Conservation (phyloP, 495 filamentous ascomycete species). For the Neurospora africana region DNA sequence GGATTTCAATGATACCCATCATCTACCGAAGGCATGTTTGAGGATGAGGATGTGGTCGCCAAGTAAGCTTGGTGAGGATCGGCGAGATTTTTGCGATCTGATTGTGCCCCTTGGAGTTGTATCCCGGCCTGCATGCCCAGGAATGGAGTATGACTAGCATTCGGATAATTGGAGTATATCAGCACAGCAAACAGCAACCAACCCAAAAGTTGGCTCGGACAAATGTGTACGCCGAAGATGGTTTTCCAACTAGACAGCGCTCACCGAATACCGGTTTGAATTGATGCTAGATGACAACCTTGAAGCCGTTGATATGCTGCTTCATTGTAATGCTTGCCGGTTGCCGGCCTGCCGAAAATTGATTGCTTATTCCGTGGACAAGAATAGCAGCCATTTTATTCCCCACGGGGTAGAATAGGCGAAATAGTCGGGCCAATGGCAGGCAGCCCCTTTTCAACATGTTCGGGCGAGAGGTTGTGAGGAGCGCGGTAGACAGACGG, state of each 20-base stretch:
- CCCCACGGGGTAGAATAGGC: conserved; percentile 14
- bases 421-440: conserved; percentile 14
- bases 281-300: background rate
- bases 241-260: background rate
- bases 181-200: background rate
- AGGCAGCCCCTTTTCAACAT: conserved; percentile 5
- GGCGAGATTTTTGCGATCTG: background rate
- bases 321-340: conserved; percentile 10
- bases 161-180: background rate
- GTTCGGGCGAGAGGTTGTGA: conserved; percentile 8
- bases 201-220: background rate
- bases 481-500: conserved; percentile 8
- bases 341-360: conserved; percentile 18
- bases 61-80: background rate
- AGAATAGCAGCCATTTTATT: conserved; percentile 15
- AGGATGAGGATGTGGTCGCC: background rate
- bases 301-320: background rate
- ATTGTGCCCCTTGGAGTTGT: conserved; percentile 3
- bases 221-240: background rate
- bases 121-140: conserved; percentile 1
- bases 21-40: background rate
- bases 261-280: background rate
- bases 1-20: background rate
- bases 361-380: conserved; percentile 15
- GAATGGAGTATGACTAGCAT: background rate